Evolutionary conservation across 768 basidiomycete genomes (phyloP).

Genomic region (Mycena vitilis): DNA sequence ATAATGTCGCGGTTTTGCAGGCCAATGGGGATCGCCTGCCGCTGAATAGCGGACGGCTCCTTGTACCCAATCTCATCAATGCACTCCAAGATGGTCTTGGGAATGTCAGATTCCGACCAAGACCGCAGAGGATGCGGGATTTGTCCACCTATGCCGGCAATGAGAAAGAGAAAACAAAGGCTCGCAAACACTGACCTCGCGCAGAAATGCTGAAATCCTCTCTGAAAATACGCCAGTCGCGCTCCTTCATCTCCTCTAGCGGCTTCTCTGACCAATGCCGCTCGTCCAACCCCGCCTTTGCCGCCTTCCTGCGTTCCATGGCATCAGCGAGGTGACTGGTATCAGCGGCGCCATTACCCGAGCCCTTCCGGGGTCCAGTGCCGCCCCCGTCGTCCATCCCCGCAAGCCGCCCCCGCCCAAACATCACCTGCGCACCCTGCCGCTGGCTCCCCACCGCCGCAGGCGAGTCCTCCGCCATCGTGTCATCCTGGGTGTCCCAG

Average conservation of each 20-base stretch:
- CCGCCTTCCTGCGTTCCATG: slow-evolving; percentile 84
- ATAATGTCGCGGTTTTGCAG: slow-evolving; percentile 96
- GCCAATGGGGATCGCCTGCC: slow-evolving; percentile 99
- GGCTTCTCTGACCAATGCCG: slow-evolving; percentile 98
- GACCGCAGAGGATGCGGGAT: slow-evolving; percentile 95
- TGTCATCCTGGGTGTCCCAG: slow-evolving; percentile 98
- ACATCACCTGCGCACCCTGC: slow-evolving; percentile 90
- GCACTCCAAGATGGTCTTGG: slow-evolving; percentile 78
- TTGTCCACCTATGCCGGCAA: slow-evolving; percentile 73
- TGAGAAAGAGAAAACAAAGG: slow-evolving; percentile 11
- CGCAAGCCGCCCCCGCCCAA: slow-evolving; percentile 84
- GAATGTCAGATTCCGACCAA: slow-evolving; percentile 92
- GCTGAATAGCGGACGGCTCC: slow-evolving; percentile 96
- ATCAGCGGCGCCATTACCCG: slow-evolving; percentile 46
- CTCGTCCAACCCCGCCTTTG: slow-evolving; percentile 88
- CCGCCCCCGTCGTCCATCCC: slow-evolving; percentile 87
- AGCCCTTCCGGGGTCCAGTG: slow-evolving; percentile 50
- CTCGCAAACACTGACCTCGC: slow-evolving; percentile 66
- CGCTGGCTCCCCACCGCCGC: slow-evolving; percentile 75
- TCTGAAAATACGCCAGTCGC: slow-evolving; percentile 99
- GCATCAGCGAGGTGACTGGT: slow-evolving; percentile 76
- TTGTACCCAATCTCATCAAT: slow-evolving; percentile 96
- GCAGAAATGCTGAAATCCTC: slow-evolving; percentile 98
- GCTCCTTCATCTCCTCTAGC: slow-evolving; percentile 92
- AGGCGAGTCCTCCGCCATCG: slow-evolving; percentile 83